Evolutionary conservation across 345 rosid species (phyloP), one percentile per base, ranked within the genome.

Genomic region (Gossypium sturtianum): DNA sequence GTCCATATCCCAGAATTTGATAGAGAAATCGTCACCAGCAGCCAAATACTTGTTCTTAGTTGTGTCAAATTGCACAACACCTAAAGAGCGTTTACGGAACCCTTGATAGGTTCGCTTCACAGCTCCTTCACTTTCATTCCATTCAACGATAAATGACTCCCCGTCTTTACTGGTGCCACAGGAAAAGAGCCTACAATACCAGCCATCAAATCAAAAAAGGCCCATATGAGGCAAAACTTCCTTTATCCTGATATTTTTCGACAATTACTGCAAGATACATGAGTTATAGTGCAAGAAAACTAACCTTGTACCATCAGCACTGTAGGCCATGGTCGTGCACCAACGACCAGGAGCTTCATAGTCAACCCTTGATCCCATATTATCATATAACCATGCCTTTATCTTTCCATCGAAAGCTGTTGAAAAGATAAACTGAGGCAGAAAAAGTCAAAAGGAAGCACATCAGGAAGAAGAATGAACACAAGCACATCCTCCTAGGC

Each of bases 41-140:
- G 97, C 97, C 76, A 90, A 87, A 80, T 86, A 92, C 13, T 91
- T 86, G 68, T 89, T 92, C 77, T 89, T 92, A 5, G 93, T 92
- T 20, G 97, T 90, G 81, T 92, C 97, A 52, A 92, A 92, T 80
- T 92, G 95, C 52, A 92, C 95, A 59, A 92, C 95, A 54, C 95
- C 95, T 73, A 82, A 82, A 66, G 93, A 90, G 61, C 87, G 93
- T 74, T 92, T 92, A 49, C 89, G 90, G 76, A 89, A 89, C 75
- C 97, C 97, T 83, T 81, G 92, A 82, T 92, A 92, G 67, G 85
- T 86, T 81, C 93, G 86, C 81, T 82, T 92, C 69, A 90, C 92
- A 66, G 90, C 91, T 62, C 97, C 97, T 85, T 92, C 97, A 74
- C 93, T 89, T 85, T 92, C 97, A 75, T 92, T 92, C 97, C 97